Evolutionary conservation across 2,329 filamentous ascomycete species (phyloP).

Genomic region (Didymella arachidicola): DNA sequence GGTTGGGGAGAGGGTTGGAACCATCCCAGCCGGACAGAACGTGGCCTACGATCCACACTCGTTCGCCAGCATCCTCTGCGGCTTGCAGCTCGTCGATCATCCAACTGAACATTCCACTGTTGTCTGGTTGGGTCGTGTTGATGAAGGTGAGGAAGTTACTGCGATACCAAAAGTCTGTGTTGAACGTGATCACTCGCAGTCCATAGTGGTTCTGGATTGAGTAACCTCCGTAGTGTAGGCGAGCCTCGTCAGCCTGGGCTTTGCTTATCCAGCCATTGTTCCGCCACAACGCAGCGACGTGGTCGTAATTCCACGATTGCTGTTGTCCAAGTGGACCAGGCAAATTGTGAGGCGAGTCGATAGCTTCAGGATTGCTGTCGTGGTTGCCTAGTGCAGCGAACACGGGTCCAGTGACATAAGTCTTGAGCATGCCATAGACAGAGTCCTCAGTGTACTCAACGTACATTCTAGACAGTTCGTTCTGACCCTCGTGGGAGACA

Average conservation of each 20-base stretch:
- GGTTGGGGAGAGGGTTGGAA: slow-evolving; percentile 9
- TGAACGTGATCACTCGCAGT: slow-evolving; percentile 8
- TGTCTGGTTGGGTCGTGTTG: slow-evolving; percentile 12
- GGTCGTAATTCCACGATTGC: slow-evolving; percentile 15
- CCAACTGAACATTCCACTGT: slow-evolving; percentile 11
- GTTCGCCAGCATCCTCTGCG: slow-evolving; percentile 10
- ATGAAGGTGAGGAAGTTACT: slow-evolving; percentile 16
- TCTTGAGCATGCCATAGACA: slow-evolving; percentile 13
- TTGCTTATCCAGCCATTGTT: slow-evolving; percentile 14
- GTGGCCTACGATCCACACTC: slow-evolving; percentile 11
- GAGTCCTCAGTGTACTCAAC: slow-evolving; percentile 12
- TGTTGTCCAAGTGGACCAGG: slow-evolving; percentile 9
- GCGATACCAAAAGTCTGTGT: slow-evolving; percentile 15
- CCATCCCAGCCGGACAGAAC: slow-evolving; percentile 12
- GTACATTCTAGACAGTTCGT: slow-evolving; percentile 5
- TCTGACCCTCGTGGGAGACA: slow-evolving; percentile 7
- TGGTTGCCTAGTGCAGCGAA: slow-evolving; percentile 12
- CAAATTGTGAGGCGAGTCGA: slow-evolving; percentile 12
- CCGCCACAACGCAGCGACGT: slow-evolving; percentile 7
- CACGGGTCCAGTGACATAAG: slow-evolving; percentile 7
- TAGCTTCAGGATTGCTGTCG: slow-evolving; percentile 11
- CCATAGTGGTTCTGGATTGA: slow-evolving; percentile 11
- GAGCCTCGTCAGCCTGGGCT: slow-evolving; percentile 6
- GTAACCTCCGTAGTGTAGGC: slow-evolving; percentile 10
- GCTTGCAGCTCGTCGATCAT: slow-evolving; percentile 12